These are phyloP conservation scores for Pichia sp. DNA, from an alignment of 1,139 yeast genomes.

Conservation along the genomic window DNA sequence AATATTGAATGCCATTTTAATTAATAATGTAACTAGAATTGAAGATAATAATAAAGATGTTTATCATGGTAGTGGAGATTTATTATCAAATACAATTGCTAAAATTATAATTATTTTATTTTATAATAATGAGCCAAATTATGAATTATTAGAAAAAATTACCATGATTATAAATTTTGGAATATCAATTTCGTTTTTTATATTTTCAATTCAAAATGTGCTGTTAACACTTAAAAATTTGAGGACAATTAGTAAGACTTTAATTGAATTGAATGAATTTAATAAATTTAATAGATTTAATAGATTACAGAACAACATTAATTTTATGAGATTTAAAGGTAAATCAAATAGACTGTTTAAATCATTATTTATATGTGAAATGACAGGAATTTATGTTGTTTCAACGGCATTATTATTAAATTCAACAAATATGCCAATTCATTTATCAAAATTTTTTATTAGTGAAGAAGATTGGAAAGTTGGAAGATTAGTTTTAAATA, in stretches of 20 bases:
- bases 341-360: background rate
- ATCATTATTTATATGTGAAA: constrained; percentile 44
- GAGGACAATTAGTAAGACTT: constrained; percentile 22
- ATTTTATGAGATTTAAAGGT: too few relatives aligned
- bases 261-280: constrained; percentile 17
- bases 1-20: constrained; percentile 7
- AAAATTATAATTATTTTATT: constrained; percentile 31
- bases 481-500: constrained; percentile 17
- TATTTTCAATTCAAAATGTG: constrained; percentile 63
- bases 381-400: constrained; percentile 71
- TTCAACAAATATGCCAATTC: constrained; percentile 39
- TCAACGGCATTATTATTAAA: constrained; percentile 76
- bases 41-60: constrained; percentile 22
- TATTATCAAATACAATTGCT: constrained; percentile 61
- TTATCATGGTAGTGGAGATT: constrained; percentile 38
- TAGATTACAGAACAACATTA: background rate
- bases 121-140: constrained; percentile 15
- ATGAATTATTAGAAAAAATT: constrained; percentile 44
- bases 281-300: constrained; percentile 22
- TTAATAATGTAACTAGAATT: background rate
- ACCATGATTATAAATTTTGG: constrained; percentile 60
- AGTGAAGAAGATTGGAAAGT: constrained; percentile 6
- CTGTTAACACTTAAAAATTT: constrained; percentile 40
- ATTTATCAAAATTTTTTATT: constrained; percentile 8
- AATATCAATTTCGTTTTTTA: constrained; percentile 58